Evolutionary conservation across 2,329 filamentous ascomycete genomes (phyloP).

Genomic region (Westerdykella aurantiaca): DNA sequence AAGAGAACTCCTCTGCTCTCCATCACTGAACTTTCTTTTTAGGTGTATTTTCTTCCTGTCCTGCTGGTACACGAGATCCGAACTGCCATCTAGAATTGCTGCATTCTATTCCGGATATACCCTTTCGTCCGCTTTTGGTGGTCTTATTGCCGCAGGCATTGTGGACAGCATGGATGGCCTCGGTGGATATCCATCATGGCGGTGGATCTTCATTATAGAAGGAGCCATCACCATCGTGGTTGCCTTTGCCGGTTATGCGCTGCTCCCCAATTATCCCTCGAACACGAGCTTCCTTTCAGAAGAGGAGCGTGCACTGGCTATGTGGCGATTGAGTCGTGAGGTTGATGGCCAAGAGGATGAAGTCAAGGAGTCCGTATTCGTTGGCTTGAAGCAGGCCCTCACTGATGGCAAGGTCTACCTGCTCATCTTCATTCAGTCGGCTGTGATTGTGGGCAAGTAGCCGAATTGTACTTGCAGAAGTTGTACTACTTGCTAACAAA

Average conservation of each 20-base stretch:
- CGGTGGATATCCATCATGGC: constrained; percentile 29
- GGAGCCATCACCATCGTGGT: constrained; percentile 15
- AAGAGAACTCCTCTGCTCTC: no score
- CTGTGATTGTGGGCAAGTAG: constrained; percentile 36
- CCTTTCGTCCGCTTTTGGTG: constrained; percentile 49
- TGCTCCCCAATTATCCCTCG: constrained; percentile 47
- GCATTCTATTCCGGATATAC: constrained; percentile 51
- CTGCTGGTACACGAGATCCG: constrained; percentile 19
- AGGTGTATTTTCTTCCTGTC: constrained; percentile 18
- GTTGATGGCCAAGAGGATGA: constrained; percentile 14
- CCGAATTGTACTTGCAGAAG: constrained; percentile 29
- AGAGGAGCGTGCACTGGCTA: constrained; percentile 16
- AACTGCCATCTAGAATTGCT: constrained; percentile 54
- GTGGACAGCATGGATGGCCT: constrained; percentile 35
- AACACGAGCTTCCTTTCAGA: constrained; percentile 40
- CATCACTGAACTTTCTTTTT: no score
- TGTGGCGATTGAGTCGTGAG: constrained; percentile 18
- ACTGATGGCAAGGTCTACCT: constrained; percentile 49
- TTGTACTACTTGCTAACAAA: constrained; percentile 41
- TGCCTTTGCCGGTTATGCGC: constrained; percentile 37
- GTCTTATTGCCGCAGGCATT: constrained; percentile 50
- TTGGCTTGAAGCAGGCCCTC: constrained; percentile 46
- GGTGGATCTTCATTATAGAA: constrained; percentile 20
- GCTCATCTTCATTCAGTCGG: constrained; percentile 51
- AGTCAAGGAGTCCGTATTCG: constrained; percentile 11